Conservation (phyloP, 2,329 filamentous ascomycete species). For the Colletotrichum horii region DNA sequence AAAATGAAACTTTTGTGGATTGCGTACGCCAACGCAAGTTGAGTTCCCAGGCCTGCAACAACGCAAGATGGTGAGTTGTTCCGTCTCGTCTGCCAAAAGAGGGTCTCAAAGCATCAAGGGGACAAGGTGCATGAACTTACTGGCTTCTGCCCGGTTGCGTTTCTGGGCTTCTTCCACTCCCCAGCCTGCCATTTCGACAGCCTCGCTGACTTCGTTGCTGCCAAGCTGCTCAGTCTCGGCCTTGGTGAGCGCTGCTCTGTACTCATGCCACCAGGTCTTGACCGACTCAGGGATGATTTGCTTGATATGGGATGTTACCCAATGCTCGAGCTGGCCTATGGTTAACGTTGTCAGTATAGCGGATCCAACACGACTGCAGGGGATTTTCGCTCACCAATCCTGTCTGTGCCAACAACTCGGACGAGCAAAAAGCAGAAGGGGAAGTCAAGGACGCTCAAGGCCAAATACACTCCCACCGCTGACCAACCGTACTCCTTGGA, state of each 20-base stretch:
- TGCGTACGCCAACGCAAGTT: slow-evolving; percentile 91
- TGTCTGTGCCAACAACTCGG: slow-evolving; percentile 80
- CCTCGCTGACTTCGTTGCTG: slow-evolving; percentile 47
- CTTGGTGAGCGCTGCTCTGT: slow-evolving; percentile 51
- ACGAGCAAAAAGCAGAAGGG: slow-evolving; percentile 95
- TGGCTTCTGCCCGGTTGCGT: slow-evolving; percentile 69
- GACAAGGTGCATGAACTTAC: slow-evolving; percentile 59
- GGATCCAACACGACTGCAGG: not conserved
- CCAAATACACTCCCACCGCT: slow-evolving; percentile 88
- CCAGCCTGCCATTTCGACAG: slow-evolving; percentile 59
- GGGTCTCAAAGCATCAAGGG: not conserved
- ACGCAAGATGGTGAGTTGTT: slow-evolving; percentile 21
- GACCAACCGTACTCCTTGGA: slow-evolving; percentile 94
- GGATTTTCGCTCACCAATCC: slow-evolving; percentile 66
- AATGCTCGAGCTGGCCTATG: slow-evolving; percentile 70
- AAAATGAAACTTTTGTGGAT: slow-evolving; percentile 99
- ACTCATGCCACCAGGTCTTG: slow-evolving; percentile 57
- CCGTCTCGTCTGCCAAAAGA: not conserved
- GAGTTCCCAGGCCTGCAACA: slow-evolving; percentile 69
- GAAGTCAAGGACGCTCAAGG: slow-evolving; percentile 85
- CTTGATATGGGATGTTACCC: slow-evolving; percentile 65
- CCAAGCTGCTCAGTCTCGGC: slow-evolving; percentile 48
- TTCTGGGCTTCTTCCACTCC: slow-evolving; percentile 69
- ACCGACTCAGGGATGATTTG: slow-evolving; percentile 64
- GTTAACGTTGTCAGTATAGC: not conserved